phyloP scores from a whole-genome alignment of 176 grass and related monocot genomes.

The Cenchrus purpureus region DNA sequence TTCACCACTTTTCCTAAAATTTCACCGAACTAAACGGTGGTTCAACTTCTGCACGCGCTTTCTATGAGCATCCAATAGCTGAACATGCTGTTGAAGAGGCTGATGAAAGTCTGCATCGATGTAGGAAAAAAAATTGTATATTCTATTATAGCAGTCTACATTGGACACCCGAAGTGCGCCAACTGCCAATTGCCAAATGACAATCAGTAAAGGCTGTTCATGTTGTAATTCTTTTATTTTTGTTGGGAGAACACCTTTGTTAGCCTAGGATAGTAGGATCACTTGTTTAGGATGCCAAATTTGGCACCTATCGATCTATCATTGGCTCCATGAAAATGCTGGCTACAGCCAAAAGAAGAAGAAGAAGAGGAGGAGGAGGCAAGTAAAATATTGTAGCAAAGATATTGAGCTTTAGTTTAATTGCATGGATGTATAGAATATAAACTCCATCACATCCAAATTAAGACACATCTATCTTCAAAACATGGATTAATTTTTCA shows the following conservation, averaged over 20 bases:
- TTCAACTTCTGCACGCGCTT: not conserved
- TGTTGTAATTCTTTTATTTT: not conserved
- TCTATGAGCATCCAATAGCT: not conserved
- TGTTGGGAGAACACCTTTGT: not conserved
- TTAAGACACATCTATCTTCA: not conserved
- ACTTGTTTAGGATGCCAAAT: not conserved
- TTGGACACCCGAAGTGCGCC: not conserved
- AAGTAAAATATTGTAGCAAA: not conserved
- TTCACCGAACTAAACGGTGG: no score
- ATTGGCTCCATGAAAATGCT: not conserved
- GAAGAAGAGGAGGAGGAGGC: no score
- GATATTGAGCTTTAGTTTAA: not conserved
- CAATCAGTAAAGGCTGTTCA: not conserved
- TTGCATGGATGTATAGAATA: not conserved
- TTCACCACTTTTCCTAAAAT: no score
- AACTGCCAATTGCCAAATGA: not conserved
- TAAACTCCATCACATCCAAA: not conserved
- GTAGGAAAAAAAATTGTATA: not conserved
- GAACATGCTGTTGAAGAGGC: not conserved
- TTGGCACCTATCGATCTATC: slow-evolving; percentile 19
- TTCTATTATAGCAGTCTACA: not conserved
- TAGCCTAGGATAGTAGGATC: not conserved
- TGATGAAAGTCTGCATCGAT: not conserved
- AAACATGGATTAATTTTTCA: not conserved
- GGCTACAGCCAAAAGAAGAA: no score